Conservation (phyloP, 345 rosid species). For the Dimocarpus longan region DNA sequence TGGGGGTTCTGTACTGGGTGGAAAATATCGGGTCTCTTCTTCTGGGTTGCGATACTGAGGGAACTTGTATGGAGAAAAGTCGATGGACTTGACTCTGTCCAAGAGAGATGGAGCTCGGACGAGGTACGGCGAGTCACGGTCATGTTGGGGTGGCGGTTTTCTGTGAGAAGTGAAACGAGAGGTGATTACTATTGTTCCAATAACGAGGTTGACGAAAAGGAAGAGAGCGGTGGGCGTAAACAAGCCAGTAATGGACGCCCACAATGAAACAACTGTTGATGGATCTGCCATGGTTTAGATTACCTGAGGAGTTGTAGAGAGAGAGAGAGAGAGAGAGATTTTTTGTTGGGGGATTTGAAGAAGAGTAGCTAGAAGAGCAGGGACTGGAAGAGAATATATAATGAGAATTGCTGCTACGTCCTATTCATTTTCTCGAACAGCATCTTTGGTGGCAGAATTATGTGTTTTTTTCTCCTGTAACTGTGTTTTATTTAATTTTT, state of each 20-base stretch:
- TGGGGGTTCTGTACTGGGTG: conserved; percentile 15
- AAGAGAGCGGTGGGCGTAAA: conserved; percentile 61
- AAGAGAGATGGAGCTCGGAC: conserved; percentile 51
- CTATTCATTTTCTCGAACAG: no score
- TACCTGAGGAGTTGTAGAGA: not conserved
- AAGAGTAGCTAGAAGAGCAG: not conserved
- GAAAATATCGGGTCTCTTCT: conserved; percentile 5
- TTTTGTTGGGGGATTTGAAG: not conserved
- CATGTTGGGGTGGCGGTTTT: not conserved
- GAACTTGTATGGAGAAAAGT: conserved; percentile 41
- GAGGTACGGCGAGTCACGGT: conserved; percentile 29
- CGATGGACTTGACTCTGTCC: conserved; percentile 52
- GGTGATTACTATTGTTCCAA: conserved; percentile 55
- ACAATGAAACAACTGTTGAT: not conserved
- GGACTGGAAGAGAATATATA: not conserved
- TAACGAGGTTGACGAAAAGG: conserved; percentile 60
- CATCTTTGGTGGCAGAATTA: no score
- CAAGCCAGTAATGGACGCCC: conserved; percentile 41
- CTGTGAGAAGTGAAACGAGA: conserved; percentile 29
- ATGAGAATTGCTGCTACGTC: no score
- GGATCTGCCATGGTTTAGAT: conserved; percentile 12
- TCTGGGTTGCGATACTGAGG: conserved; percentile 7
- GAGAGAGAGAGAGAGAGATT: not conserved
- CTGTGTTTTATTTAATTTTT: no score
- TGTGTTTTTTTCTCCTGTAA: no score